Percentiles rank a stretch among this genome's conserved stretches.
These are phyloP conservation scores for Botrytis fabae DNA, from an alignment of 2,329 filamentous ascomycete genomes.

Conservation along the genomic window DNA sequence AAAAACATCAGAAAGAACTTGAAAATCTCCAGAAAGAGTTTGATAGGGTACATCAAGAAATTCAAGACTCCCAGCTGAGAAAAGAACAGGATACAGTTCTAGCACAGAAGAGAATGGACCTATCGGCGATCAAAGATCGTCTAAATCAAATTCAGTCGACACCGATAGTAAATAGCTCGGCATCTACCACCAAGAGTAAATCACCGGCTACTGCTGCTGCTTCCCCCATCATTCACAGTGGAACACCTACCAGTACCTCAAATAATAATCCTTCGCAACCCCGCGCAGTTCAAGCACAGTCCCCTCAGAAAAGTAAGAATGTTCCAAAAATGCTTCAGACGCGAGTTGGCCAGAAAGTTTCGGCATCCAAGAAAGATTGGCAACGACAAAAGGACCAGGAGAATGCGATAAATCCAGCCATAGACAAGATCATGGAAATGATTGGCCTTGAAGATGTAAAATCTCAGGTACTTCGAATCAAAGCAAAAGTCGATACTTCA, in stretches of 20 bases:
- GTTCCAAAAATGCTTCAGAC: constrained; percentile 27
- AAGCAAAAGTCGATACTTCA: constrained; percentile 60
- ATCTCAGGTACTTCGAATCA: constrained; percentile 60
- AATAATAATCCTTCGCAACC: background rate
- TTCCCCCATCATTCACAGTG: background rate
- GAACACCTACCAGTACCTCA: background rate
- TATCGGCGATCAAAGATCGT: constrained; percentile 45
- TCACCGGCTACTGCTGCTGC: background rate
- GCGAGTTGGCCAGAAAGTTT: constrained; percentile 31
- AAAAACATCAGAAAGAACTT: constrained; percentile 30
- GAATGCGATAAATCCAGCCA: constrained; percentile 49
- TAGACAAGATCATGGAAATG: constrained; percentile 69
- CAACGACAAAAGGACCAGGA: constrained; percentile 57
- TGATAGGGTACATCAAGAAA: constrained; percentile 37
- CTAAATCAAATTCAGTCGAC: constrained; percentile 29
- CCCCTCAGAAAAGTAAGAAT: background rate
- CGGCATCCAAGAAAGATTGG: constrained; percentile 56
- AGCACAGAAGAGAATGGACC: constrained; percentile 48
- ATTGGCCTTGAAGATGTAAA: constrained; percentile 73
- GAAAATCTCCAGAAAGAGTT: constrained; percentile 34
- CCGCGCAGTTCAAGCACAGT: background rate
- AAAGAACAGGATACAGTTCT: constrained; percentile 48
- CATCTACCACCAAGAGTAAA: background rate
- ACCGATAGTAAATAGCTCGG: background rate
- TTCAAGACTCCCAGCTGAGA: constrained; percentile 49